These are phyloP conservation scores for Mycena citricolor DNA, from an alignment of 1,284 basidiomycete genomes.

Conservation along the genomic window DNA sequence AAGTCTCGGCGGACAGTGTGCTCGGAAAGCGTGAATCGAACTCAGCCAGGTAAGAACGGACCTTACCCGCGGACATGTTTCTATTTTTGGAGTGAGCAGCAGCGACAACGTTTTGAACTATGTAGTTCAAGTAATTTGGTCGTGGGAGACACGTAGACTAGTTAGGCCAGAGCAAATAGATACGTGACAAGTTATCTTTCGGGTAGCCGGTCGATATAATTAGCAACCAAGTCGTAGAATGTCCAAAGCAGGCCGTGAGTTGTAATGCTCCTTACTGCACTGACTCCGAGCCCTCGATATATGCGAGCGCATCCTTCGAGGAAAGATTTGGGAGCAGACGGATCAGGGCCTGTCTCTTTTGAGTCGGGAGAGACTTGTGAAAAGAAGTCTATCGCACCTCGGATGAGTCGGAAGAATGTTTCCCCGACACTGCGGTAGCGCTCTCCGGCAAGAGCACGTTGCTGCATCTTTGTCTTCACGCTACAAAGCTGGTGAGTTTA, in stretches of 20 bases:
- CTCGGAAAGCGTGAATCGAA: not conserved
- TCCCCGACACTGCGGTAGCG: slow-evolving; percentile 65
- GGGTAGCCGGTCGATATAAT: slow-evolving; percentile 74
- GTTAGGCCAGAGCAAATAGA: no score
- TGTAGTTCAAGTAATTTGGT: slow-evolving; percentile 14
- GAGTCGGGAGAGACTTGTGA: no score
- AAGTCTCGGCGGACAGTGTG: no score
- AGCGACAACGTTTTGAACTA: slow-evolving; percentile 12
- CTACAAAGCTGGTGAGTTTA: slow-evolving; percentile 43
- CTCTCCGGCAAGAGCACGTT: slow-evolving; percentile 80
- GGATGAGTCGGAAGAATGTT: slow-evolving; percentile 74
- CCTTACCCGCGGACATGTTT: not conserved
- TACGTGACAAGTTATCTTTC: slow-evolving; percentile 10
- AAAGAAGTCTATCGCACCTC: slow-evolving; percentile 46
- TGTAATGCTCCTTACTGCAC: slow-evolving; percentile 78
- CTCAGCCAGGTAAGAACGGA: not conserved
- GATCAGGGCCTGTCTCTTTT: slow-evolving; percentile 82
- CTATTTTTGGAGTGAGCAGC: not conserved
- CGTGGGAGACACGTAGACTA: not conserved
- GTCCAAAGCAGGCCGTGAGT: slow-evolving; percentile 85
- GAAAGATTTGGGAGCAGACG: slow-evolving; percentile 66
- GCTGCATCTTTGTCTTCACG: slow-evolving; percentile 92
- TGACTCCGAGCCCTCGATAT: slow-evolving; percentile 85
- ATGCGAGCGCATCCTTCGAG: slow-evolving; percentile 70
- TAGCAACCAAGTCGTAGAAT: slow-evolving; percentile 72